Conservation (phyloP, 768 basidiomycete genomes). For the Erythrobasidium yunnanense region DNA sequence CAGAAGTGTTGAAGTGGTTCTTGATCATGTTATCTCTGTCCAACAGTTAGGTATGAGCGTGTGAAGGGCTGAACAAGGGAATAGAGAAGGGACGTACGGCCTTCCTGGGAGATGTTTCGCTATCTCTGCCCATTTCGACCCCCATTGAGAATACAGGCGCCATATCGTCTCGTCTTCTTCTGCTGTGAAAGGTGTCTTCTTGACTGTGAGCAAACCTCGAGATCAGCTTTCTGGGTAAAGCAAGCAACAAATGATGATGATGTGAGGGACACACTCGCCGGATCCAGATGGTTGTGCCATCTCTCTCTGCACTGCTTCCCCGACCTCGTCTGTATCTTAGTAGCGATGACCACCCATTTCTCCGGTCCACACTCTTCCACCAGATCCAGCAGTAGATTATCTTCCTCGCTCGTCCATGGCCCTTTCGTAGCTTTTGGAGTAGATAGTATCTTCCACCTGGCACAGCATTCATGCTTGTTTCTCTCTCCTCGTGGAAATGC, state of each 20-base stretch:
- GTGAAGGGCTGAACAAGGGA: no score
- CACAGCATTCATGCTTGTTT: conserved; percentile 24
- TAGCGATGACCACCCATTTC: conserved; percentile 37
- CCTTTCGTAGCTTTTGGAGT: conserved; percentile 32
- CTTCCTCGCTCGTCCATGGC: conserved; percentile 33
- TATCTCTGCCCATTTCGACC: conserved; percentile 37
- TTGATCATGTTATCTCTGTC: conserved; percentile 37
- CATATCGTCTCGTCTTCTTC: conserved; percentile 34
- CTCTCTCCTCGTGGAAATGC: conserved; percentile 33
- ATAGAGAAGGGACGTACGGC: conserved; percentile 24
- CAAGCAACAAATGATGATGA: neutral
- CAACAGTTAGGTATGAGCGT: no score
- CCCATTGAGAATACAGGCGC: conserved; percentile 29
- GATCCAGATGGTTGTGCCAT: conserved; percentile 39
- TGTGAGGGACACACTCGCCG: conserved; percentile 29
- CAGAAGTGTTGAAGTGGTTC: conserved; percentile 36
- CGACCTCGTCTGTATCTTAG: conserved; percentile 30
- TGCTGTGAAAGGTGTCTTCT: conserved; percentile 34
- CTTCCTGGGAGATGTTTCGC: conserved; percentile 35
- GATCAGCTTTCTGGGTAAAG: no score
- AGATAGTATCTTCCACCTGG: conserved; percentile 30
- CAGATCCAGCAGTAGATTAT: conserved; percentile 25
- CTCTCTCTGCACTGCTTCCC: conserved; percentile 39
- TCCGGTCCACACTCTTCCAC: conserved; percentile 32
- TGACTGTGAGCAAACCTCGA: conserved; percentile 27